These are phyloP conservation scores for Arachnopeziza araneosa DNA, from an alignment of 2,329 filamentous ascomycete genomes.

Conservation along the genomic window DNA sequence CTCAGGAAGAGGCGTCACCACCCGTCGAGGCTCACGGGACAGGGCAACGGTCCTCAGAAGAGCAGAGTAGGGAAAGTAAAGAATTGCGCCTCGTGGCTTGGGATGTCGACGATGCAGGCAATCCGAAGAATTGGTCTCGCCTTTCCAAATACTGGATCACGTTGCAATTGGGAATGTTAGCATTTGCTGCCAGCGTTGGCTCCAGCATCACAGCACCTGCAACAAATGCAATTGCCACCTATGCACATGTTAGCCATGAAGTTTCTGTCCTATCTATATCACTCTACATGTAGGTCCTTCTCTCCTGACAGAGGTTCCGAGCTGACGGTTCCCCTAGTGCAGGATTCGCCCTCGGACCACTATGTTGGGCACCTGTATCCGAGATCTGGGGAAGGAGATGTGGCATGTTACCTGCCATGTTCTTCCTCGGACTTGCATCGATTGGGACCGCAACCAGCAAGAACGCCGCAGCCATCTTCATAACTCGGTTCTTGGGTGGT, in stretches of 20 bases:
- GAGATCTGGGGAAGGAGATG: slow-evolving; percentile 54
- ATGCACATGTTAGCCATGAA: slow-evolving; percentile 45
- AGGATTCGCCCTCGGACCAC: slow-evolving; percentile 14
- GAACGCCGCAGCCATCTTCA: slow-evolving; percentile 45
- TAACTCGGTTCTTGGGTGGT: slow-evolving; percentile 57
- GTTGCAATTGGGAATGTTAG: slow-evolving; percentile 41
- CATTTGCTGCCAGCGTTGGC: slow-evolving; percentile 39
- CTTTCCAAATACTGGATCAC: slow-evolving; percentile 2
- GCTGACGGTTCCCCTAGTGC: neutral
- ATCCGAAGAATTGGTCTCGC: slow-evolving; percentile 1
- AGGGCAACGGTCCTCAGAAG: slow-evolving; percentile 1
- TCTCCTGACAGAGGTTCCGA: slow-evolving; percentile 11
- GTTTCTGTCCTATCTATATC: slow-evolving; percentile 58
- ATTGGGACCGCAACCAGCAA: slow-evolving; percentile 48
- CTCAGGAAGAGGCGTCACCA: slow-evolving; percentile 1
- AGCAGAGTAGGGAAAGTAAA: neutral
- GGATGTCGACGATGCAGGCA: neutral
- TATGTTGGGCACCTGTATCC: slow-evolving; percentile 41
- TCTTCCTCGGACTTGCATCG: slow-evolving; percentile 38
- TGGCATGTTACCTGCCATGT: slow-evolving; percentile 46
- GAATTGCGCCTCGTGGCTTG: slow-evolving; percentile 61
- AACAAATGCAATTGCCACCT: slow-evolving; percentile 54
- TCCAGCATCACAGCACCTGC: slow-evolving; percentile 62
- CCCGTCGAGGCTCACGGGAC: slow-evolving; percentile 1
- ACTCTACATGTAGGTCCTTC: slow-evolving; percentile 19